Evolutionary conservation across 768 basidiomycete genomes (phyloP).

Genomic region (Paxillus ammoniavirescens): DNA sequence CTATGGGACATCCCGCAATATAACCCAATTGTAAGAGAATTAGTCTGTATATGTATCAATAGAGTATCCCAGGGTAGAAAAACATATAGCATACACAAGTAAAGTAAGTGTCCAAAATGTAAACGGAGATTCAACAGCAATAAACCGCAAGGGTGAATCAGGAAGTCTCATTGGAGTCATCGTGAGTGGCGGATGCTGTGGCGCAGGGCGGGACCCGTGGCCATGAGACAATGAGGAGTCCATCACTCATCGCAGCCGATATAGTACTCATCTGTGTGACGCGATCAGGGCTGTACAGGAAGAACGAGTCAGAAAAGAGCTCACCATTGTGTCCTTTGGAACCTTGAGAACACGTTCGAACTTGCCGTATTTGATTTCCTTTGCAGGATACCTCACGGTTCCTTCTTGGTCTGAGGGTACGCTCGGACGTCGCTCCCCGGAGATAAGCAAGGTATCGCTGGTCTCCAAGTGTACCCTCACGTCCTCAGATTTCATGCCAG

Average conservation of each 20-base stretch:
- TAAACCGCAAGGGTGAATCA: slow-evolving; percentile 1
- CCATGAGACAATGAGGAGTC: slow-evolving; percentile 40
- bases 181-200: slow-evolving; percentile 6
- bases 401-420: slow-evolving; percentile 15
- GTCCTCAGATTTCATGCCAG: slow-evolving; percentile 37
- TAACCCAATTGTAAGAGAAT: slow-evolving; percentile 7
- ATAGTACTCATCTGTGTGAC: slow-evolving; percentile 33
- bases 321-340: slow-evolving; percentile 37
- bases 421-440: slow-evolving; percentile 30
- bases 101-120: neutral
- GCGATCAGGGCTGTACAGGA: neutral
- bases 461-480: slow-evolving; percentile 33
- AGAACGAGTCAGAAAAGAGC: slow-evolving; percentile 6
- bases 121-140: neutral
- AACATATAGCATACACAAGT: slow-evolving; percentile 9
- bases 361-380: slow-evolving; percentile 40
- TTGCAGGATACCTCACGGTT: slow-evolving; percentile 26
- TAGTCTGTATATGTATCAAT: slow-evolving; percentile 1
- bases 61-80: neutral
- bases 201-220: slow-evolving; percentile 26
- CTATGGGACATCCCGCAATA: neutral
- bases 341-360: slow-evolving; percentile 37
- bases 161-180: neutral
- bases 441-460: slow-evolving; percentile 30
- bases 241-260: slow-evolving; percentile 39